Evolutionary conservation across 306 rosid genomes (phyloP), one percentile per base, ranked within the genome.

Genomic region (Glycyrrhiza uralensis): DNA sequence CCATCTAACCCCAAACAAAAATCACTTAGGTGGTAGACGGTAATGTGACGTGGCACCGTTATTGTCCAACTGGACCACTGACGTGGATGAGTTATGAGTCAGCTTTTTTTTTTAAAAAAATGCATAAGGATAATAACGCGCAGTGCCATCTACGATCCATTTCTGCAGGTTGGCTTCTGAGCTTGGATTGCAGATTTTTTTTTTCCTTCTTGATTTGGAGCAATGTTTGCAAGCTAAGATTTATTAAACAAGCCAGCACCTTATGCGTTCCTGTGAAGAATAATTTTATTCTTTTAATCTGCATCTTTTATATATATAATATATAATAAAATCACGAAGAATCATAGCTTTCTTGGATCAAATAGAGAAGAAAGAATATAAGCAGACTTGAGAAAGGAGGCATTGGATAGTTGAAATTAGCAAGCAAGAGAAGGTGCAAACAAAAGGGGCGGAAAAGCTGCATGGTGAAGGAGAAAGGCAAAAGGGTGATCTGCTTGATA

Each of bases 351-450:
- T 93, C 90, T 93, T 93, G 91, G 90, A 84, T 89, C 85, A 83
- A 64, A 79, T 80, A 81, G 79, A 76, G 88, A 85, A 86, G 85
- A 35, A 78, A 88, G 98, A 90, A 90, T 90, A 93, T 87, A 71
- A 61, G 96, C 87, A 92, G 87, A 93, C 98, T 90, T 93, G 93
- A 88, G 97, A 87, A 84, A 87, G 83, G 91, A 88, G 98, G 82
- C 85, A 88, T 83, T 71, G 72, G 88, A 78, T 88, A 62, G 97
- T 84, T 85, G 83, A 85, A 85, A 71, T 84, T 60, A 69, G 72
- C 96, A 93, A 93, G 98, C 98, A 90, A 90, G 87, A 58, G 86
- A 83, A 75, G 91, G 92, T 81, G 80, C 85, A 78, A 68, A 72
- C 73, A 60, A 67, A 26, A 68, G 17, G 33, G 30, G 3, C 12